These are phyloP conservation scores for Quillaja saponaria DNA, from an alignment of 306 rosid species.

Conservation along the genomic window DNA sequence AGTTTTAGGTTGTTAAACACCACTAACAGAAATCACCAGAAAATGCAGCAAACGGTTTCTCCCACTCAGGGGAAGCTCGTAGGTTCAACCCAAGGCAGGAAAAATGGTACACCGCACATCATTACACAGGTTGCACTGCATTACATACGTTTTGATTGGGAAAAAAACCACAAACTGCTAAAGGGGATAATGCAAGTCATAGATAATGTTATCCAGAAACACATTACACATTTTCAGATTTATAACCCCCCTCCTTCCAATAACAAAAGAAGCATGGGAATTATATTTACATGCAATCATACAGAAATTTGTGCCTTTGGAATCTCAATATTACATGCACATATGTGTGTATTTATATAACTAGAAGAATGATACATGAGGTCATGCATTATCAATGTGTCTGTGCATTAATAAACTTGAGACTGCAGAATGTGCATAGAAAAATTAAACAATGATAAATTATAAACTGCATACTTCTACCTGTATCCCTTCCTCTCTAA, in stretches of 20 bases:
- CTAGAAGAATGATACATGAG: background rate
- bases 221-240: background rate
- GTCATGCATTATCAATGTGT: no score
- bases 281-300: background rate
- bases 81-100: no score
- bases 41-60: slow-evolving; percentile 5
- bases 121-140: no score
- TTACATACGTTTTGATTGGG: background rate
- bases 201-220: no score
- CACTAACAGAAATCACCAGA: slow-evolving; percentile 3
- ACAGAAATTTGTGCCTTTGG: background rate
- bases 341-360: background rate
- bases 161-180: slow-evolving; percentile 3
- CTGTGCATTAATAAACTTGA: background rate
- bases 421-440: background rate
- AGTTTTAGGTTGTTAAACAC: slow-evolving; percentile 1
- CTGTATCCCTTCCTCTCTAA: slow-evolving; percentile 88
- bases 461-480: slow-evolving; percentile 38
- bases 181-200: slow-evolving; percentile 4
- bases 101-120: background rate
- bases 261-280: background rate
- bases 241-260: background rate
- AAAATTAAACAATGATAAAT: slow-evolving; percentile 4
- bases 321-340: background rate
- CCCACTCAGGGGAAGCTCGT: background rate